Conservation (phyloP, 306 rosid species). For the Cucurbita maxima region DNA sequence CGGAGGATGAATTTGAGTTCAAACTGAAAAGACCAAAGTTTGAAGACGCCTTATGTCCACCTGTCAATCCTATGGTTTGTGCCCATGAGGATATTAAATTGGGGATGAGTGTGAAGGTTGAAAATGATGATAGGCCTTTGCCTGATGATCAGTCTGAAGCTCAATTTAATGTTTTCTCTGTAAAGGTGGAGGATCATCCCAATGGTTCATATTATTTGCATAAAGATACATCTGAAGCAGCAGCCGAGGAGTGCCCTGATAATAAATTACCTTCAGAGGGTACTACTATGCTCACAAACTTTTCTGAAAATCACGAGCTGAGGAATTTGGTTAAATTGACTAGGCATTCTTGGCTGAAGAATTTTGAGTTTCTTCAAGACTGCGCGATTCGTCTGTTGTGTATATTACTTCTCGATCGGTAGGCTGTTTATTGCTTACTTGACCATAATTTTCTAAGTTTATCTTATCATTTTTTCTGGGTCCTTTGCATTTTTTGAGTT, state of each 20-base stretch:
- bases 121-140: slow-evolving; percentile 28
- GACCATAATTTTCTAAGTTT: neutral
- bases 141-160: slow-evolving; percentile 33
- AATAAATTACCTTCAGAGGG: slow-evolving; percentile 30
- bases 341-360: slow-evolving; percentile 80
- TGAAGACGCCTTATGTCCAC: slow-evolving; percentile 37
- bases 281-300: slow-evolving; percentile 21
- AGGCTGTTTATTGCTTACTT: slow-evolving; percentile 14
- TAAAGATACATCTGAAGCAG: slow-evolving; percentile 16
- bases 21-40: slow-evolving; percentile 53
- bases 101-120: slow-evolving; percentile 29
- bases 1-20: slow-evolving; percentile 37
- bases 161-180: slow-evolving; percentile 18
- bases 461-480: neutral
- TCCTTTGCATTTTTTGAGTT: neutral
- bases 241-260: slow-evolving; percentile 21
- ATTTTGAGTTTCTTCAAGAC: slow-evolving; percentile 83
- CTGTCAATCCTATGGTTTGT: slow-evolving; percentile 26
- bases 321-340: slow-evolving; percentile 60
- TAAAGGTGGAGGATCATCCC: slow-evolving; percentile 31
- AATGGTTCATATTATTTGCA: slow-evolving; percentile 15
- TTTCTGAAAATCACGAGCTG: slow-evolving; percentile 49
- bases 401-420: slow-evolving; percentile 86
- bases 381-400: slow-evolving; percentile 85
- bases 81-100: slow-evolving; percentile 27